These are phyloP conservation scores for Neurospora sp. DNA, from an alignment of 495 filamentous ascomycete species.

Conservation along the genomic window DNA sequence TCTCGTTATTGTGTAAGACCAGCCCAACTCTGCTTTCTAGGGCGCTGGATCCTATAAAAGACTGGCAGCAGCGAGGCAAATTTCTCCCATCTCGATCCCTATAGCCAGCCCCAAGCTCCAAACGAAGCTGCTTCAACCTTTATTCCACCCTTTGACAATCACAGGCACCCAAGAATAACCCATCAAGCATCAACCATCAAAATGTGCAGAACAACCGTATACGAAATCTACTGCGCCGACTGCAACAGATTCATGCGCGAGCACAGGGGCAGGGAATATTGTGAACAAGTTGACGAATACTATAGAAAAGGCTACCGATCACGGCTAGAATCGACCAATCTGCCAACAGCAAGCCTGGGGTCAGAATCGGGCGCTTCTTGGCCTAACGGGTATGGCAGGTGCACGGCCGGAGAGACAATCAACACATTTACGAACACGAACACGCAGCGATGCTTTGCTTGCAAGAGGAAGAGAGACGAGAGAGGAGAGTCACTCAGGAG, in stretches of 20 bases:
- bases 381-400: background rate
- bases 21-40: background rate
- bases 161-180: background rate
- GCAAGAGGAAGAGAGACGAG: background rate
- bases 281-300: background rate
- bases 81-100: background rate
- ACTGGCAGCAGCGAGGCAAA: no score
- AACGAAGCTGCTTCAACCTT: background rate
- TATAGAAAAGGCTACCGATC: background rate
- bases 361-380: background rate
- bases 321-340: background rate
- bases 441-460: background rate
- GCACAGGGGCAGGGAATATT: background rate
- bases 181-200: background rate
- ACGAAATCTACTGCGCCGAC: background rate
- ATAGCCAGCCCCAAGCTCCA: background rate
- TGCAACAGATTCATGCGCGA: background rate
- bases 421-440: background rate
- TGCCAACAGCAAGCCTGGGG: background rate
- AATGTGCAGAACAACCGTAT: background rate
- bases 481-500: background rate
- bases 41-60: background rate
- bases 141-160: background rate
- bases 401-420: background rate
- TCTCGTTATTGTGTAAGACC: background rate